Percentiles rank a stretch among this genome's conserved stretches.
Conservation (phyloP, 352 stramenopile genomes). For the Pythium myriotylum region DNA sequence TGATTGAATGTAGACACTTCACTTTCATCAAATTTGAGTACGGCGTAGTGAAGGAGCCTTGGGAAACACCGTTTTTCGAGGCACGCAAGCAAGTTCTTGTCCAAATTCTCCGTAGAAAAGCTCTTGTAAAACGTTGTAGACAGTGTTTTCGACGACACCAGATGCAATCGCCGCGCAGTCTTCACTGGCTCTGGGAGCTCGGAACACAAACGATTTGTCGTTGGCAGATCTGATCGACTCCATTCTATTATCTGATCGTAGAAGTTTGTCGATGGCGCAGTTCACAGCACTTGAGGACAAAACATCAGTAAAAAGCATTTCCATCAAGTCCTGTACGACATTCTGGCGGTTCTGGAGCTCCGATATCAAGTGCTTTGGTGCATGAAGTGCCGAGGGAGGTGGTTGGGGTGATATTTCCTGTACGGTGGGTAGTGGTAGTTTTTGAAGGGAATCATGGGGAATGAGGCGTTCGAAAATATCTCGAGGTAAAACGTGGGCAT, state of each 20-base stretch:
- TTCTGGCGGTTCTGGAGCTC: constrained; percentile 34
- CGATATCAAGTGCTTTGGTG: not conserved
- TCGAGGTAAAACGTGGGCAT: constrained; percentile 57
- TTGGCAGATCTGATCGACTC: constrained; percentile 10
- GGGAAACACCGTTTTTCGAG: constrained; percentile 60
- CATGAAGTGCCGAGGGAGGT: no score
- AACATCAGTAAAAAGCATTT: constrained; percentile 58
- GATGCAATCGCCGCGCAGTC: constrained; percentile 69
- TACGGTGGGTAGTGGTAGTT: constrained; percentile 34
- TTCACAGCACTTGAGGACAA: constrained; percentile 56
- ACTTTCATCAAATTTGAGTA: no score
- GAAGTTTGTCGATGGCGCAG: constrained; percentile 43
- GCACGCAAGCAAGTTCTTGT: constrained; percentile 65
- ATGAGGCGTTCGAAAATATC: constrained; percentile 57
- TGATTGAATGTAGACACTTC: no score
- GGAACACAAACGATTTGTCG: constrained; percentile 18
- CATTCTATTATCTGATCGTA: no score
- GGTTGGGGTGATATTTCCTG: not conserved
- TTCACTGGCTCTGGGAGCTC: constrained; percentile 42
- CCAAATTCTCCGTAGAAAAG: constrained; percentile 81
- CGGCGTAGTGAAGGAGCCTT: constrained; percentile 22
- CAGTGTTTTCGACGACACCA: constrained; percentile 75
- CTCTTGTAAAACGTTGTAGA: constrained; percentile 82
- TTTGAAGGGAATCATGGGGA: constrained; percentile 33
- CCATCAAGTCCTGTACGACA: constrained; percentile 60